Evolutionary conservation across 2,329 filamentous ascomycete species (phyloP), one percentile per base, ranked within the genome.

Genomic region (Trichophyton verrucosum): DNA sequence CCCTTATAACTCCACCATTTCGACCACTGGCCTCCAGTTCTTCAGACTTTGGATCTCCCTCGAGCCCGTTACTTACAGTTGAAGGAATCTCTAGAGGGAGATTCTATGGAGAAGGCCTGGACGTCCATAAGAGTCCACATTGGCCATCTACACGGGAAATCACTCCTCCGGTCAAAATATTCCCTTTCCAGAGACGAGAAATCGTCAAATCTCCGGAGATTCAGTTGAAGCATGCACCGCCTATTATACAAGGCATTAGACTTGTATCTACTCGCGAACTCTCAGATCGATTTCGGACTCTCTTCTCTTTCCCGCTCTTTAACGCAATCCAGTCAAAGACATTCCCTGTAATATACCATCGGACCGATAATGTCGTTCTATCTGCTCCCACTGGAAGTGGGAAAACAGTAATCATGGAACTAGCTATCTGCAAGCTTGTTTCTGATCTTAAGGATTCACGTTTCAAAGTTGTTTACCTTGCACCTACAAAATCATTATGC

Each of bases 261-360:
- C 77, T 87, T 13, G 74, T 87, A 15, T 78, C 83, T 13, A 77
- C 81, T 0, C 76, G 81, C 62, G 77, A 81, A 9, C 75, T 94
- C 0, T 86, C 89, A 1, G 86, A 91, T 72, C 82, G 81, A 42
- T 83, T 90, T 65, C 82, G 84, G 22, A 74, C 81, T 0, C 71
- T 92, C 0, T 95, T 94, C 66, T 80, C 84, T 0, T 94, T 87
- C 65, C 80, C 84, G 1, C 72, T 87, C 0, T 90, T 95, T 75
- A 95, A 95, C 69, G 88, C 86, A 5, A 81, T 92, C 0, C 89
- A 95, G 68, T 94, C 89, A 0, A 89, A 86, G 68, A 90, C 86
- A 67, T 94, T 92, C 66, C 70, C 79, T 0, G 71, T 78, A 0
- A 79, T 88, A 0, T 92, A 88, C 69, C 75, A 79, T 4, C 82